Percentiles rank a stretch among this genome's conserved stretches.
These are phyloP conservation scores for Erigeron philadelphicus DNA, from an alignment of 140 eudicot genomes.

Conservation along the genomic window DNA sequence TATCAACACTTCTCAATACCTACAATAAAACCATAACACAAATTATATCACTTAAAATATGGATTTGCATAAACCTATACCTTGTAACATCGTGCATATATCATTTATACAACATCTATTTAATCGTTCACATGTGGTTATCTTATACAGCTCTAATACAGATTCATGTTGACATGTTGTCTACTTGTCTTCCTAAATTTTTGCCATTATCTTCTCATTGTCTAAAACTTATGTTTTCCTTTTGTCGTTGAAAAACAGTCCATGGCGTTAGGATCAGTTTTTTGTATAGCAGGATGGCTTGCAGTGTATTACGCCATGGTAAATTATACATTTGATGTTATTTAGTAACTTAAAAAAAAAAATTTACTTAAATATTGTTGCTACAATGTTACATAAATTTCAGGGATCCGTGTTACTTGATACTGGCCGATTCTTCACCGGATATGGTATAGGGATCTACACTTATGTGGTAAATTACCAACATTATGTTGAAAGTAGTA, in stretches of 20 bases:
- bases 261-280: slow-evolving; percentile 58
- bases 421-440: slow-evolving; percentile 63
- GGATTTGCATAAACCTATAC: too few relatives aligned
- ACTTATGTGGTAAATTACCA: slow-evolving; percentile 55
- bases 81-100: too few relatives aligned
- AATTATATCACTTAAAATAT: too few relatives aligned
- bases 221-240: neutral
- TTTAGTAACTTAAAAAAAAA: neutral
- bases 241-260: slow-evolving; percentile 43
- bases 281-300: slow-evolving; percentile 70
- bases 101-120: neutral
- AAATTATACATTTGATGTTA: slow-evolving; percentile 4
- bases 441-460: slow-evolving; percentile 67
- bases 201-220: neutral
- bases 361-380: neutral
- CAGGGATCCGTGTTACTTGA: slow-evolving; percentile 63
- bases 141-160: slow-evolving; percentile 8
- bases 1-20: too few relatives aligned
- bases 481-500: neutral
- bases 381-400: neutral
- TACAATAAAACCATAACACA: too few relatives aligned
- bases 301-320: slow-evolving; percentile 61
- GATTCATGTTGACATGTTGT: slow-evolving; percentile 4
- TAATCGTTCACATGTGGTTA: slow-evolving; percentile 3
- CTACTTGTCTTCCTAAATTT: neutral